Conservation (phyloP, 345 rosid genomes). For the Citrus maxima region DNA sequence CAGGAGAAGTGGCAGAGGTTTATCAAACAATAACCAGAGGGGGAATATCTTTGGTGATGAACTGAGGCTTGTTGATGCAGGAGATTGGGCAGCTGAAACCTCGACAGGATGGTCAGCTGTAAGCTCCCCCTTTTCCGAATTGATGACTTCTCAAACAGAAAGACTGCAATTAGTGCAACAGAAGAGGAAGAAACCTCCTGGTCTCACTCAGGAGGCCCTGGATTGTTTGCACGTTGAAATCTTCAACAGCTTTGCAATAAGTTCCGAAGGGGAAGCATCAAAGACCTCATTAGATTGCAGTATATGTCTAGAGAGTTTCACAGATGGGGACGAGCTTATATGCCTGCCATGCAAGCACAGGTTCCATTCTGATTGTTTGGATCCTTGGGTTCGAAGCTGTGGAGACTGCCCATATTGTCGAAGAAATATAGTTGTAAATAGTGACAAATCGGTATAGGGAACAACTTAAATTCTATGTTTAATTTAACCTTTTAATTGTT, state of each 20-base stretch:
- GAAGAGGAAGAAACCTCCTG: conserved; percentile 66
- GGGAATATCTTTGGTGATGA: conserved; percentile 32
- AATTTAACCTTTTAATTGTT: not conserved
- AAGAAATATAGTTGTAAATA: conserved; percentile 37
- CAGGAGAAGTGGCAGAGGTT: conserved; percentile 41
- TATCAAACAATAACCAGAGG: conserved; percentile 13
- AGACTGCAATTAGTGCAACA: conserved; percentile 21
- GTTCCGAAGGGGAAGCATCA: conserved; percentile 16
- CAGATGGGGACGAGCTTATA: conserved; percentile 54
- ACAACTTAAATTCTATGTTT: not conserved
- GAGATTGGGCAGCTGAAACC: conserved; percentile 39
- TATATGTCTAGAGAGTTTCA: conserved; percentile 85
- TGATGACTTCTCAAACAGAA: conserved; percentile 30
- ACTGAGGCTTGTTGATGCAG: conserved; percentile 41
- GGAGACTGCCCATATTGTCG: conserved; percentile 98
- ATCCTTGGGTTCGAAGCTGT: conserved; percentile 83
- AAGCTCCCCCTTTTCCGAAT: conserved; percentile 19
- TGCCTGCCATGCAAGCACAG: conserved; percentile 63
- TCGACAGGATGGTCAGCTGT: conserved; percentile 18
- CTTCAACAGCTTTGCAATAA: conserved; percentile 32
- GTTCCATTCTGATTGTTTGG: conserved; percentile 74
- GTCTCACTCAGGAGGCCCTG: conserved; percentile 56
- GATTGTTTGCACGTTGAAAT: conserved; percentile 45
- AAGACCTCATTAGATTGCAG: conserved; percentile 52
- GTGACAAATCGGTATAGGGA: not conserved